Evolutionary conservation across 306 rosid species (phyloP), one percentile per base, ranked within the genome.

Genomic region (Pyrus communis): DNA sequence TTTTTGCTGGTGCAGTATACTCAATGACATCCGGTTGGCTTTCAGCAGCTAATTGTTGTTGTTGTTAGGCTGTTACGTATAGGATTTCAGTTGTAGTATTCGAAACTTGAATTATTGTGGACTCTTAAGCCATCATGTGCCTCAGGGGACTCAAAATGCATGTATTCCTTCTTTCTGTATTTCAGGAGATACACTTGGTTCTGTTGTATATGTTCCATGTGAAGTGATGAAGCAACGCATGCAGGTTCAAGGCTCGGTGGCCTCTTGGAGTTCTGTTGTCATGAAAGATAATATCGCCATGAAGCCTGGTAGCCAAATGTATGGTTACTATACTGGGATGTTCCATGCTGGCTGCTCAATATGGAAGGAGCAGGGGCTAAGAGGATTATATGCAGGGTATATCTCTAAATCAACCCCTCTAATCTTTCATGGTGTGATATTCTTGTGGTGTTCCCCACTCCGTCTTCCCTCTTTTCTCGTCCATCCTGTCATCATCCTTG

Each of bases 191-290:
- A 91, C 98, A 55, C 89, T 93, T 66, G 97, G 97, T 82, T 93
- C 98, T 61, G 76, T 93, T 88, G 92, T 93, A 54, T 93, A 91
- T 83, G 98, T 93, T 93, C 98, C 98, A 42, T 93, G 97, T 57
- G 98, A 91, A 85, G 98, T 93, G 76, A 93, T 93, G 78, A 91
- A 93, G 86, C 95, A 86, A 70, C 96, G 97, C 22, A 93, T 93
- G 98, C 98, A 93, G 83, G 87, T 93, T 80, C 98, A 93, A 86
- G 97, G 98, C 82, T 88, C 97, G 77, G 46, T 70, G 79, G 30
- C 84, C 55, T 90, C 96, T 73, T 91, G 98, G 98, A 85, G 82
- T 80, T 86, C 95, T 28, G 60, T 75, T 62, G 45, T 79, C 31
- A 67, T 85, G 87, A 90, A 85, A 62, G 81, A 86, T 64, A 83